Conservation (phyloP, 1,139 yeast species). For the Magnusiomyces tetraspermus region DNA sequence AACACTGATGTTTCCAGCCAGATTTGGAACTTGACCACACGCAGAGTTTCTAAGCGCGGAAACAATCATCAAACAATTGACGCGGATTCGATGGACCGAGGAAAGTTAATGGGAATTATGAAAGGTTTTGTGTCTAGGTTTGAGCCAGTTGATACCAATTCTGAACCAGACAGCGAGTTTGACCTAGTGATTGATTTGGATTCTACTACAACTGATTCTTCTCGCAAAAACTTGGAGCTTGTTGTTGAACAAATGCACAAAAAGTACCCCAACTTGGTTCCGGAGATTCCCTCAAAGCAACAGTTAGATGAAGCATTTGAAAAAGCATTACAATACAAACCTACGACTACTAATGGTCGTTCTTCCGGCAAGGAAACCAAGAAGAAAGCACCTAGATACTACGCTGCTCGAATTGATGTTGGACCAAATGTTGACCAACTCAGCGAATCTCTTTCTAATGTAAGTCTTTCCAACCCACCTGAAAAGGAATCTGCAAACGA, state of each 20-base stretch:
- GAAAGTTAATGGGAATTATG: constrained; percentile 53
- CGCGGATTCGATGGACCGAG: constrained; percentile 38
- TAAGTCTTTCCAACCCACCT: not conserved
- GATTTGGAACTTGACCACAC: constrained; percentile 39
- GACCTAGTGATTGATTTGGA: constrained; percentile 47
- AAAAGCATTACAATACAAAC: constrained; percentile 24
- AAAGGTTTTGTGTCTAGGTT: constrained; percentile 62
- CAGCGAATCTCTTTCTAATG: constrained; percentile 4
- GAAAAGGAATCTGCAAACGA: not conserved
- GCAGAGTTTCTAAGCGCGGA: constrained; percentile 61
- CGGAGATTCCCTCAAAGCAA: constrained; percentile 34
- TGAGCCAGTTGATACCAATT: constrained; percentile 43
- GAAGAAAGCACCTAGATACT: constrained; percentile 33
- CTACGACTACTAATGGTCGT: constrained; percentile 9
- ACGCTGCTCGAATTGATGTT: constrained; percentile 29
- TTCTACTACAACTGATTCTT: constrained; percentile 43
- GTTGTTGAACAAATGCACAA: constrained; percentile 37
- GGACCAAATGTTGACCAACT: constrained; percentile 9
- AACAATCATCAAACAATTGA: constrained; percentile 86
- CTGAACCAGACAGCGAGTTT: constrained; percentile 57
- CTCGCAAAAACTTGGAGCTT: constrained; percentile 43
- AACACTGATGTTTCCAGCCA: constrained; percentile 17
- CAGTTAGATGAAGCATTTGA: constrained; percentile 24
- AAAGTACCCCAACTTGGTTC: constrained; percentile 42
- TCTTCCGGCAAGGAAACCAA: constrained; percentile 16